Base-by-base conservation (phyloP, 768 basidiomycete species). In the Hortiboletus flavorubellus region DNA sequence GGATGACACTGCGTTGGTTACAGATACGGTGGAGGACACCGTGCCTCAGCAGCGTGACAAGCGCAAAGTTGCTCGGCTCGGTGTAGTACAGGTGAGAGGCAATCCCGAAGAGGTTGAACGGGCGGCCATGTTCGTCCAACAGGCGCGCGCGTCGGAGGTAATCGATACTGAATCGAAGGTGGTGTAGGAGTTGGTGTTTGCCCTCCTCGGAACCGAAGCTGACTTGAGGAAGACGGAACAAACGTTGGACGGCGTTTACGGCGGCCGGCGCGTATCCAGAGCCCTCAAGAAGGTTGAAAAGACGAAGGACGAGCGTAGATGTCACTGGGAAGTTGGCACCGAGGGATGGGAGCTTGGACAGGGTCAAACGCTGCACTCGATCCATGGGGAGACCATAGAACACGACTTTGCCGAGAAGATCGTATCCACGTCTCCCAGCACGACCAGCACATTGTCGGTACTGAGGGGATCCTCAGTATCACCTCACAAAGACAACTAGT, bases 371-470 rank as follows among this genome's bases (percentile, higher is more conserved):
- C 58, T 86, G 81, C 4, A 86, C 80, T 39, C 85, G 77, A 54
- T 84, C 80, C 64, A 85, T 76, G 4, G 85, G 69, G 8, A 89
- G 64, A 23, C 86, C 87, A 61, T 85, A 87, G 72, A 90, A 89
- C 2, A 89, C 75, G 38, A 89, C 86, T 49, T 85, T 85, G 8
- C 87, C 87, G 0, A 85, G 73, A 7, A 84, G 76, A 61, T 89
- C 86, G 55, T 77, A 87, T 2, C 87, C 87, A 62, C 87, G 78
- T 41, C 87, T 79, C 54, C 87, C 87, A 39, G 87, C 87, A 66
- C 87, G 78, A 52, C 87, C 87, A 43, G 85, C 80, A 55, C 85
- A 86, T 76, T 89, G 87, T 11, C 87, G 82, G 65, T 85, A 89
- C 84, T 85, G 60, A 33, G 11, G 11, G 0, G 6, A 34, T 34